Evolutionary conservation across 495 filamentous ascomycete species (phyloP), one percentile per base, ranked within the genome.

Genomic region (Talaromyces borbonicus): DNA sequence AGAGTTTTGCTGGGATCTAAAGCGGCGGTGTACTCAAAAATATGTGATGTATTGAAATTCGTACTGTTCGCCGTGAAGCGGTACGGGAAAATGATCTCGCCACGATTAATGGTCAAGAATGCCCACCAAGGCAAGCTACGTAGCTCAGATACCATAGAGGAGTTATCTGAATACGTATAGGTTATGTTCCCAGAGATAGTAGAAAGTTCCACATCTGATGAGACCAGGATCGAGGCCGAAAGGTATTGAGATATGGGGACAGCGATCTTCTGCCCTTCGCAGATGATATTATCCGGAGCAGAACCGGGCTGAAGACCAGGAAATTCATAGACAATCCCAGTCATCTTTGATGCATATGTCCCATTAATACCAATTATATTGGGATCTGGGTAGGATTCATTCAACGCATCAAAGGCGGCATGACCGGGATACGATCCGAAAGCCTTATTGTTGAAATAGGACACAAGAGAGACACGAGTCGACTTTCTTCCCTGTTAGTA

Each of bases 351-450:
- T n/a, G 33, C 16, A 18, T 36, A 36, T 36, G 16, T 5, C 16
- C 33, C 33, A 5, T 18, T 36, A 14, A 36, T 36, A 36, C 33
- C 33, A 18, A 36, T 36, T 5, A 36, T 36, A 14, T 6, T 18
- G 16, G 33, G 33, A 14, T 36, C 33, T 36, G 33, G 33, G 16
- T 36, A 36, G 8, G 33, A 36, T 36, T 36, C 33, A 36, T 36
- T 36, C 16, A 36, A 18, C 6, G 33, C n/a, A 36, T 36, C 33
- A 36, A 36, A 36, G 4, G 33, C 33, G 6, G 33, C 33, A 36
- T 5, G 6, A 5, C 33, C 33, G n/a, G 33, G 33, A n/a, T 36
- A 14, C 8, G 33, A n/a, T n/a, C 33, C 33, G n/a, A 36, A 36
- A 5, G 33, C 33, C 16, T 36, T 36, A n/a, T 36, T 36, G n/a